Conservation (phyloP, 2,329 filamentous ascomycete species). For the Ophiognomonia clavigignenti-juglandacearum region DNA sequence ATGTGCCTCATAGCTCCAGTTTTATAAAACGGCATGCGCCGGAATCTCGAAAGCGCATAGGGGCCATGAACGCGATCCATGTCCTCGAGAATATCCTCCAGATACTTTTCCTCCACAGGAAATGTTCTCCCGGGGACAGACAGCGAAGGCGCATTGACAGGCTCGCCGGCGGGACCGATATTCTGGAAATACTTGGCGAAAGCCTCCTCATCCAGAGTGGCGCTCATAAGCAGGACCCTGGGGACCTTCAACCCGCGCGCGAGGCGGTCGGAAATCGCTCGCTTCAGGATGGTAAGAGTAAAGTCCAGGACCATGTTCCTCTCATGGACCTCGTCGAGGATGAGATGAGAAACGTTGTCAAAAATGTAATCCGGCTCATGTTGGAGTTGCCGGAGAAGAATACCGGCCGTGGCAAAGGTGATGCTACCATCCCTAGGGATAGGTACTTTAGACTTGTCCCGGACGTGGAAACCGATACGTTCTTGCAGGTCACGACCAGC, state of each 20-base stretch:
- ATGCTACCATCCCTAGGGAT: conserved; percentile 28
- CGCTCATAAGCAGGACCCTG: conserved; percentile 10
- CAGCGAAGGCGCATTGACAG: conserved; percentile 1
- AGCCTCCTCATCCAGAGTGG: conserved; percentile 8
- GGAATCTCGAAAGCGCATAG: neutral
- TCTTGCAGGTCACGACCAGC: conserved; percentile 33
- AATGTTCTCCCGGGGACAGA: conserved; percentile 12
- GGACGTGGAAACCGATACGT: conserved; percentile 40
- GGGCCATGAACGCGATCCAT: neutral
- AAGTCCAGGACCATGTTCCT: conserved; percentile 11
- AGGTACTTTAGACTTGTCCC: conserved; percentile 33
- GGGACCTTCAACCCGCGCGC: conserved; percentile 8
- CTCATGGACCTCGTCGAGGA: conserved; percentile 43
- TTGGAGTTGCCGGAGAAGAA: conserved; percentile 39
- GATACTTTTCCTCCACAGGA: conserved; percentile 7
- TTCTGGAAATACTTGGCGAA: conserved; percentile 17
- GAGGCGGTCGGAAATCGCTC: conserved; percentile 3
- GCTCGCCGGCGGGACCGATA: neutral
- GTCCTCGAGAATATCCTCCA: conserved; percentile 1
- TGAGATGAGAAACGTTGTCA: conserved; percentile 37
- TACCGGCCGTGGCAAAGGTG: conserved; percentile 45
- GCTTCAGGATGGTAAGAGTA: conserved; percentile 7
- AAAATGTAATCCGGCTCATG: conserved; percentile 31
- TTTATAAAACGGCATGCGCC: neutral
- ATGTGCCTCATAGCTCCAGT: neutral